These are phyloP conservation scores for Fusarium cyanostomum DNA, from an alignment of 2,329 filamentous ascomycete genomes.

Conservation along the genomic window DNA sequence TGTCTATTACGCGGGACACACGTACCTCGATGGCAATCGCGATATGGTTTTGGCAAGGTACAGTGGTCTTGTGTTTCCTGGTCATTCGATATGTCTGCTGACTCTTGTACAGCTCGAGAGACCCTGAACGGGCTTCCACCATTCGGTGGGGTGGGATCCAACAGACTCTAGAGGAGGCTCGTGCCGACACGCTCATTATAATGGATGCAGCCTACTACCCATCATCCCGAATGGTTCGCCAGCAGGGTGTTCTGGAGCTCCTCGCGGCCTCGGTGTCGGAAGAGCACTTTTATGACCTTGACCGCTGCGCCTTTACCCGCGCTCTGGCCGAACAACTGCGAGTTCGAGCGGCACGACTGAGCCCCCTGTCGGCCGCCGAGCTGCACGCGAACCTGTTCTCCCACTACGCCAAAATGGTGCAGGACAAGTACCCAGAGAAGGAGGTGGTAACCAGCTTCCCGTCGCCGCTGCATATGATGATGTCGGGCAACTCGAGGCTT, in stretches of 20 bases:
- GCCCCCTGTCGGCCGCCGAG: conserved; percentile 61
- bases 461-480: conserved; percentile 65
- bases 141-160: conserved; percentile 67
- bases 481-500: conserved; percentile 61
- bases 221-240: conserved; percentile 61
- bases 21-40: conserved; percentile 62
- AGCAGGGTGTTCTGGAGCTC: conserved; percentile 64
- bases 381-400: conserved; percentile 64
- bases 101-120: conserved; percentile 55
- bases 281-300: conserved; percentile 58
- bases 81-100: conserved; percentile 15
- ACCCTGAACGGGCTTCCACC: conserved; percentile 55
- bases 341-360: conserved; percentile 56
- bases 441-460: conserved; percentile 60
- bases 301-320: conserved; percentile 62
- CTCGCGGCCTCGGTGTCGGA: conserved; percentile 65
- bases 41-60: conserved; percentile 68
- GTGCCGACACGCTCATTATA: conserved; percentile 64
- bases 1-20: conserved; percentile 66
- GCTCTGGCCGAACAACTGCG: conserved; percentile 61
- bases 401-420: conserved; percentile 61
- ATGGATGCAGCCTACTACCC: conserved; percentile 69
- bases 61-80: not conserved
- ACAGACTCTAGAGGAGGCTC: conserved; percentile 64
- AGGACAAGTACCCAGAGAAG: conserved; percentile 59